A percentile compares a stretch with the other conserved stretches of the same genome.
Evolutionary conservation across 148 eudicot species (phyloP).

Genomic region (Chenopodium berlandieri): DNA sequence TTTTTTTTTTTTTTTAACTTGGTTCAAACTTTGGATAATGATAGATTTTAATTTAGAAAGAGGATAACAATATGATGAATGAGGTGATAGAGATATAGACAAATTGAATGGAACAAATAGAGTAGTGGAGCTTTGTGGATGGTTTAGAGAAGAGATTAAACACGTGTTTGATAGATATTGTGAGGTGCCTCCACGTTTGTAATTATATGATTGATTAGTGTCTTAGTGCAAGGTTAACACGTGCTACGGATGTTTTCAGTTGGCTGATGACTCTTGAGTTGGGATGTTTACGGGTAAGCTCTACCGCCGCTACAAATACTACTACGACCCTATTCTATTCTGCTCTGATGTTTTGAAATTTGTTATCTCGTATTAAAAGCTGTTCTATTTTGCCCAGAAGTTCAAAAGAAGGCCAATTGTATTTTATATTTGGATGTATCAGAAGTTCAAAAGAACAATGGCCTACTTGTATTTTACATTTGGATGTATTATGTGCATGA

Average conservation of each 20-base stretch:
- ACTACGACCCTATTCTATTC: no score
- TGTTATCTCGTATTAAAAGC: no score
- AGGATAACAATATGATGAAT: not conserved
- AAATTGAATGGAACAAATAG: not conserved
- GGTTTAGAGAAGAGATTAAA: not conserved
- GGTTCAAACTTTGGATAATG: not conserved
- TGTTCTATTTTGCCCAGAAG: no score
- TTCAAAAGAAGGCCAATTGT: no score
- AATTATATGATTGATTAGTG: conserved; percentile 10
- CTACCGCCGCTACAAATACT: no score
- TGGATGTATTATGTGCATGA: no score
- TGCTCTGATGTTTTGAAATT: no score
- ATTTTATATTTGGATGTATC: no score
- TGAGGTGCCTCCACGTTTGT: conserved; percentile 25
- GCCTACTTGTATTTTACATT: no score
- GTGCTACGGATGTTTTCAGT: not conserved
- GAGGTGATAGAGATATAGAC: conserved; percentile 7
- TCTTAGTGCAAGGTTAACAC: not conserved
- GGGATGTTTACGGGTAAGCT: not conserved
- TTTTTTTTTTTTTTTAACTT: not conserved
- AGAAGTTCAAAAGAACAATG: no score
- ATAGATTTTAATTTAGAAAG: no score
- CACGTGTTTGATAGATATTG: conserved; percentile 9
- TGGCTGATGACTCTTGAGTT: not conserved
- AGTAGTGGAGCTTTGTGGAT: not conserved